Conservation (phyloP, 805 yeast species). For the Gaillardinia entomophila region DNA sequence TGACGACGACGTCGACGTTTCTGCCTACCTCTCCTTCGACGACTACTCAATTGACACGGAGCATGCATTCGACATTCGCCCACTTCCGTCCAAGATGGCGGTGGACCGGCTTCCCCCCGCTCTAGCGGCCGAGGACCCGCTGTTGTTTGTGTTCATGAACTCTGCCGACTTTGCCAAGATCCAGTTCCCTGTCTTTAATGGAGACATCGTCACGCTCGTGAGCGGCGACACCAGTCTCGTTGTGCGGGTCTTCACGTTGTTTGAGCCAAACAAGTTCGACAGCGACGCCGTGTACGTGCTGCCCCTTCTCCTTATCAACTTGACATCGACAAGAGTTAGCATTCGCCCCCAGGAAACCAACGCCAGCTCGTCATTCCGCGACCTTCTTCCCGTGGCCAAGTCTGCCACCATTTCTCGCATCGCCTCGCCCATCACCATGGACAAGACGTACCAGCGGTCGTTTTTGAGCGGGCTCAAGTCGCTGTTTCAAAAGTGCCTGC, state of each 20-base stretch:
- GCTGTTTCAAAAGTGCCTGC: conserved; percentile 50
- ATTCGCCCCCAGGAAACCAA: conserved; percentile 12
- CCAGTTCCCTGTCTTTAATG: conserved; percentile 60
- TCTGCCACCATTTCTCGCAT: conserved; percentile 63
- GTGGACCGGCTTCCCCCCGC: conserved; percentile 15
- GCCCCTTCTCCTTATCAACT: conserved; percentile 53
- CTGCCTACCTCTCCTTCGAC: conserved; percentile 25
- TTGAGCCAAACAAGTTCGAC: conserved; percentile 53
- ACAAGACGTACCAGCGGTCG: conserved; percentile 53
- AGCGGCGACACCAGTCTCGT: conserved; percentile 10
- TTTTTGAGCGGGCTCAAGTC: conserved; percentile 56
- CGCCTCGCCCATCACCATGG: conserved; percentile 64
- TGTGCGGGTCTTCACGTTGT: conserved; percentile 50
- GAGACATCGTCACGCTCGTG: conserved; percentile 49
- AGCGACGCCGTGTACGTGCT: conserved; percentile 46
- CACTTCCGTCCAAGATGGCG: conserved; percentile 23
- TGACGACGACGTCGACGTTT: conserved; percentile 15
- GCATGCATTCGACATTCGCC: conserved; percentile 15
- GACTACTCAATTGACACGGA: background rate
- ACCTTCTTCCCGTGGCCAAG: conserved; percentile 45
- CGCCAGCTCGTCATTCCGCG: conserved; percentile 12
- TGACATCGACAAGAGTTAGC: conserved; percentile 21
- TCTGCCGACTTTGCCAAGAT: conserved; percentile 43
- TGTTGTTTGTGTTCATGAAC: conserved; percentile 36
- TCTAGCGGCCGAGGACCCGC: conserved; percentile 29